Evolutionary conservation across 2,329 filamentous ascomycete species (phyloP).

Genomic region (Penicillium sumatraense): DNA sequence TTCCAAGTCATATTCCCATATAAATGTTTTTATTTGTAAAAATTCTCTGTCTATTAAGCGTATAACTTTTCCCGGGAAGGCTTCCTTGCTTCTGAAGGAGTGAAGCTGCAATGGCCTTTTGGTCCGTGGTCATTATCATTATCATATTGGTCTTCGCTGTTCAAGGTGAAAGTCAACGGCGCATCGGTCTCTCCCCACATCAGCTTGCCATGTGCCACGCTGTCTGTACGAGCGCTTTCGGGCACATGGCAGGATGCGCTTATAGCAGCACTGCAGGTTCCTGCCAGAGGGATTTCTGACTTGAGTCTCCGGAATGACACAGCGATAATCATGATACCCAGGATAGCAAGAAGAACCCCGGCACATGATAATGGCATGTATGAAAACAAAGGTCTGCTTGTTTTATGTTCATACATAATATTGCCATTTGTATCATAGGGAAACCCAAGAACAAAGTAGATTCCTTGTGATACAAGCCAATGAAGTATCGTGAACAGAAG

Average conservation of each 20-base stretch:
- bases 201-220: conserved; percentile 22
- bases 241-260: conserved; percentile 5
- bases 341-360: too few species aligned
- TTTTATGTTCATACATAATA: too few species aligned
- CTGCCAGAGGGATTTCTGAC: not conserved
- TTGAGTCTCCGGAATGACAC: not conserved
- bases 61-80: conserved; percentile 7
- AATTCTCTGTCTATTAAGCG: not conserved
- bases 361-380: not conserved
- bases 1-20: too few species aligned
- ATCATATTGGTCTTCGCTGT: too few species aligned
- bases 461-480: not conserved
- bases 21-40: too few species aligned
- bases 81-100: not conserved
- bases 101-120: conserved; percentile 16
- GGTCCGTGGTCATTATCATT: too few species aligned
- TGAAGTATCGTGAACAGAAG: not conserved
- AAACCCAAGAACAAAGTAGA: not conserved
- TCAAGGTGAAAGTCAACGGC: not conserved
- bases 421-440: too few species aligned
- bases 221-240: conserved; percentile 19
- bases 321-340: not conserved
- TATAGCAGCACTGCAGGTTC: not conserved
- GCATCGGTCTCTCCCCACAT: conserved; percentile 32
- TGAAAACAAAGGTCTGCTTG: too few species aligned